Evolutionary conservation across 2,329 filamentous ascomycete genomes (phyloP), one percentile per base, ranked within the genome.

Genomic region (Dryadomyces quercivorus): DNA sequence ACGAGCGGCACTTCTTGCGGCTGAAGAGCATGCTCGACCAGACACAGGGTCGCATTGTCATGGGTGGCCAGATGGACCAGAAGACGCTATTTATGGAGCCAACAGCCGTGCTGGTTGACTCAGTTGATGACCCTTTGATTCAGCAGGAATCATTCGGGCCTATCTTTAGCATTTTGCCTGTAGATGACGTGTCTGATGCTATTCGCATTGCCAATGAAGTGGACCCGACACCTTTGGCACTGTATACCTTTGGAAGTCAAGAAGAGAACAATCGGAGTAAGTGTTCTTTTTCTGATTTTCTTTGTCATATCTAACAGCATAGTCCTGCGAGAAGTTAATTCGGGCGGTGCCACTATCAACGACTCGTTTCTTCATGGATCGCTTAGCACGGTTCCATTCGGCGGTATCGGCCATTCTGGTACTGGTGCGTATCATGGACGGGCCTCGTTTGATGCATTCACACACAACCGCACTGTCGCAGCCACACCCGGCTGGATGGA

Each of bases 21-120:
- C 77, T 97, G 61, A 95, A 93, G 78, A 81, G 82, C 63, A 90
- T 97, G 88, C 74, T 98, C n/a, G 89, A 95, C 67, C 77, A 81
- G 55, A 86, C 81, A 55, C 79, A 80, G 58, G 93, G 93, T 67
- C 86, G 87, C 71, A 89, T 98, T 59, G 75, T 97, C 50, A 73
- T 95, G 63, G 93, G 93, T 52, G 93, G 93, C 50, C 81, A 84
- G 54, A 84, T 86, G 72, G 89, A 97, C 67, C 84, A 88, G 65
- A 74, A 78, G 40, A 79, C 88, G 36, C 82, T 86, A 51, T 96
- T 86, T 70, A 93, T 98, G 61, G 89, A 92, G 66, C 88, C 91
- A 1, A 98, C 93, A 0, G 82, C 92, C n/a, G 83, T 98, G n/a
- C 77, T 88, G 57, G 85, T 96, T 42, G 76, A 87, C 60, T 82